Evolutionary conservation across 495 filamentous ascomycete genomes (phyloP), one percentile per base, ranked within the genome.

Genomic region (Hypoxylon cercidicola): DNA sequence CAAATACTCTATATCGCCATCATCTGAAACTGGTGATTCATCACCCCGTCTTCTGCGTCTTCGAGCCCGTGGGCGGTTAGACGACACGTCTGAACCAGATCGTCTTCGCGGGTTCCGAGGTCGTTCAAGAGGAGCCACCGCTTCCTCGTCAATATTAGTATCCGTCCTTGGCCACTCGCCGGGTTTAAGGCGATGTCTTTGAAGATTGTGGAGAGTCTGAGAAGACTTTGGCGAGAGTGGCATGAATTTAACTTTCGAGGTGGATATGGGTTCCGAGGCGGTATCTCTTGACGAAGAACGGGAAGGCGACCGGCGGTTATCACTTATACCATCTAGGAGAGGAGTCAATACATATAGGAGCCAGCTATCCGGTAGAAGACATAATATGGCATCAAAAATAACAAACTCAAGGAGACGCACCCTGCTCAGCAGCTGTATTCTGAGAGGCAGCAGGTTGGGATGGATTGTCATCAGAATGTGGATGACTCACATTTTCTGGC

Each of bases 1-100:
- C 0, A 93, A 64, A 6, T 75, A 66, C 35, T 83, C 82, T 3
- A 82, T 57, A 2, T 74, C 77, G 1, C 65, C 69, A 13, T 74
- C 69, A 2, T 75, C 73, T 6, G 73, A 69, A 25, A 61, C 58
- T 7, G 64, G 51, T 3, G 55, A 71, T 9, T 57, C 41, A 21
- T 56, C 59, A 4, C 34, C 44, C 2, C 56, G 40, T 12, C 53
- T 66, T 1, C 53, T 72, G 35, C 59, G 69, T 16, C 47, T 64
- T 13, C 63, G 30, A 18, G 69, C 11, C 4, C 57, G 59, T 1
- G 72, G 66, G 0, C 75, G 68, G 51, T 75, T 68, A 1, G 66
- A 76, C 4, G 73, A 73, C 0, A 76, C 69, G n/a, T 76, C 77
- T 4, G 78, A 77, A 20, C 69, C 68, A 19, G 73, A 70, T 16